phyloP scores from a whole-genome alignment of 768 basidiomycete species.

The Gymnopilus junonius region DNA sequence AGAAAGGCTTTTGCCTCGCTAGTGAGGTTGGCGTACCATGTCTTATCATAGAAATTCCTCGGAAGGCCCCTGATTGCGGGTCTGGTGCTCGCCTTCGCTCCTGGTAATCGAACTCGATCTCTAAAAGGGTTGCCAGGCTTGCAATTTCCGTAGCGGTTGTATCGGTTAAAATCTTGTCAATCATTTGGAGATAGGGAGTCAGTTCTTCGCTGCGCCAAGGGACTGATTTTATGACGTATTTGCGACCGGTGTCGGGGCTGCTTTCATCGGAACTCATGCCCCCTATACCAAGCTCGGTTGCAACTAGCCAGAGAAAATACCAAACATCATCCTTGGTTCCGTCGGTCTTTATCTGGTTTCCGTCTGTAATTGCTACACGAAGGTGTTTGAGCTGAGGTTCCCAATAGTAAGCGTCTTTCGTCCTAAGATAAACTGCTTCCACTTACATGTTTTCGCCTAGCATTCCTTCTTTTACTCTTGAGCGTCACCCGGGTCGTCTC shows the following conservation, averaged over 20 bases:
- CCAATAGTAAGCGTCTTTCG: background rate
- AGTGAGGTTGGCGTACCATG: constrained; percentile 4
- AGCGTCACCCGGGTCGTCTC: background rate
- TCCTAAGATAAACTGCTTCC: background rate
- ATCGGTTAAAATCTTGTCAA: constrained; percentile 5
- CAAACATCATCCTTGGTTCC: constrained; percentile 3
- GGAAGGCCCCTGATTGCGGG: constrained; percentile 4
- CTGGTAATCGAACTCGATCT: background rate
- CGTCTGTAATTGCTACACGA: background rate
- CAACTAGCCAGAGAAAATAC: constrained; percentile 4
- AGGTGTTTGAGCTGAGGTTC: background rate
- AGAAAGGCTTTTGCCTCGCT: background rate
- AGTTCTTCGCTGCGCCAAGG: background rate
- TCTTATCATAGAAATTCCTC: constrained; percentile 10
- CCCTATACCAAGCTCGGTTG: background rate
- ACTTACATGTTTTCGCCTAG: constrained; percentile 3
- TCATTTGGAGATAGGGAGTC: constrained; percentile 6
- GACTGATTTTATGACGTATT: background rate
- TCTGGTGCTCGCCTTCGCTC: background rate
- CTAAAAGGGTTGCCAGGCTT: constrained; percentile 4
- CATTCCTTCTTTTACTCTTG: background rate
- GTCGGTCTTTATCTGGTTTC: background rate
- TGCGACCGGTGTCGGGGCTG: background rate
- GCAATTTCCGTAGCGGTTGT: constrained; percentile 3
- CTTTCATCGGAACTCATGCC: constrained; percentile 9